These are phyloP conservation scores for Ustilago shanxiensis DNA, from an alignment of 1,284 basidiomycete species.

Conservation along the genomic window DNA sequence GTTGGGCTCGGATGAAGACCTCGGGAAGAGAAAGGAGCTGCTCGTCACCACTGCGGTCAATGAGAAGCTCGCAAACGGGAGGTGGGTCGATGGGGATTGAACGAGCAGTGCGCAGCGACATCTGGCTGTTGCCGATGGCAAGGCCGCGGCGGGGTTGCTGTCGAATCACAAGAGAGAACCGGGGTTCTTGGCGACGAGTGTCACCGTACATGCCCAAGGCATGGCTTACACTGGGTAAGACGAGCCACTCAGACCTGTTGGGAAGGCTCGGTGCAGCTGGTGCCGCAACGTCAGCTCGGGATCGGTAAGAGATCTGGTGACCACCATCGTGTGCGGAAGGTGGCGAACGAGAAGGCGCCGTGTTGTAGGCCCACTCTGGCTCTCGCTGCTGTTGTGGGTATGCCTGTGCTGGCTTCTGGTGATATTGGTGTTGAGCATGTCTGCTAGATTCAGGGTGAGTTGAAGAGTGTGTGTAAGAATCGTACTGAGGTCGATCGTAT, in stretches of 20 bases:
- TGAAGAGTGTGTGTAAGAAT: slow-evolving; percentile 9
- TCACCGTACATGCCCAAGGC: slow-evolving; percentile 36
- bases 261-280: slow-evolving; percentile 1
- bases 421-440: slow-evolving; percentile 10
- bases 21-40: slow-evolving; percentile 51
- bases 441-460: background rate
- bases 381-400: slow-evolving; percentile 12
- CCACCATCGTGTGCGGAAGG: slow-evolving; percentile 7
- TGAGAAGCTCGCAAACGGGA: slow-evolving; percentile 52
- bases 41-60: slow-evolving; percentile 46
- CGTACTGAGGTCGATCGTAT: slow-evolving; percentile 1
- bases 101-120: slow-evolving; percentile 44
- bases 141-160: slow-evolving; percentile 51
- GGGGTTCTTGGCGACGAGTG: slow-evolving; percentile 20
- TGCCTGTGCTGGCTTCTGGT: background rate
- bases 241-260: slow-evolving; percentile 39
- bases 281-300: slow-evolving; percentile 2
- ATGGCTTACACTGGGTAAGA: slow-evolving; percentile 37
- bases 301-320: slow-evolving; percentile 17
- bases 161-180: slow-evolving; percentile 51
- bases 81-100: slow-evolving; percentile 52
- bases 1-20: slow-evolving; percentile 43
- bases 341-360: slow-evolving; percentile 27
- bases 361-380: slow-evolving; percentile 16
- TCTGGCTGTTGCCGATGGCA: slow-evolving; percentile 51